Base-by-base conservation (phyloP, 257 asterid genomes). In the Marsdenia floribunda region DNA sequence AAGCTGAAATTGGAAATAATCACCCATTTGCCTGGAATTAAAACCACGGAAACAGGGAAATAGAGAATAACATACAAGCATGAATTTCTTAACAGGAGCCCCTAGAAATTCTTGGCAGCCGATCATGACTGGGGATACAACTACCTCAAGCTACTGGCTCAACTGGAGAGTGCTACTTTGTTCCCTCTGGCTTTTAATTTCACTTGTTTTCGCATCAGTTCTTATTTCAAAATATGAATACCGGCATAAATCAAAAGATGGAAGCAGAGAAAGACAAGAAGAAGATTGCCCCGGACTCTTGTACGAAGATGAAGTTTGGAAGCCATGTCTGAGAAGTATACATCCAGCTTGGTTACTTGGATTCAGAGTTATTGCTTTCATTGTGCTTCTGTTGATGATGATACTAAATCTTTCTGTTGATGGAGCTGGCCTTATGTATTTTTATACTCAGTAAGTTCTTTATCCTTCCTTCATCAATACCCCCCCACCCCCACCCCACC, bases 241-340 rank as follows among this genome's bases (percentile, higher is more conserved):
- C 10, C 92, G 80, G 0, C 84, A 63, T 16, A 73, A 75, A 29
- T 26, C 81, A 3, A 83, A 69, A 75, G 75, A 68, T 68, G 78
- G 75, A 26, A 80, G 70, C 21, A 37, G 78, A 26, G 87, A 82
- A 11, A 47, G 33, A 24, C 78, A 61, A 73, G 77, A 79, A 58
- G 78, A 79, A 58, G 88, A 86, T 7, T 11, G 87, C 0, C 72
- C 92, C 24, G 86, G 84, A 21, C 57, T 87, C 13, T 70, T 93
- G 78, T 89, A 93, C 44, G 92, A 87, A 71, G 98, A 93, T 79
- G 97, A 94, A 72, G 92, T 89, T 50, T 94, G 98, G 98, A 87
- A 81, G 78, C 96, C 98, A 8, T 90, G 97, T 54, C 90, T 93
- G 18, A 65, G 79, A 75, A 91, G 82, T 77, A 83, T 95, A 7